These are phyloP conservation scores for Austropuccinia psidii DNA, from an alignment of 1,284 basidiomycete genomes.

Conservation along the genomic window DNA sequence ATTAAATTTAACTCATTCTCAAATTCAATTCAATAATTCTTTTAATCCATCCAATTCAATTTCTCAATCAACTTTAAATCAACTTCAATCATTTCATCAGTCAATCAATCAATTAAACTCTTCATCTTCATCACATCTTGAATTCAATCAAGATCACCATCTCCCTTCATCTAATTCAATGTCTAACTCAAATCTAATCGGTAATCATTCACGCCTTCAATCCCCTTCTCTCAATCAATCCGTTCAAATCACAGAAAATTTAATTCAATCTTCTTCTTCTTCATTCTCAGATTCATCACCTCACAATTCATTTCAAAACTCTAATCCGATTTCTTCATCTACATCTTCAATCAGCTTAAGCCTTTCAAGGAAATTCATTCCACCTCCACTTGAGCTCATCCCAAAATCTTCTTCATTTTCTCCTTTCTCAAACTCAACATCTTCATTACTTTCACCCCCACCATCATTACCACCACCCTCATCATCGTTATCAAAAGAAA, in stretches of 20 bases:
- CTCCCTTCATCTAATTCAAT: too few relatives aligned
- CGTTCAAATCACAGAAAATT: too few relatives aligned
- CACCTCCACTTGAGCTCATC: conserved; percentile 8
- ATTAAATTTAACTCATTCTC: not conserved
- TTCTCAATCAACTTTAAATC: too few relatives aligned
- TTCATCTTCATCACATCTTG: conserved; percentile 1
- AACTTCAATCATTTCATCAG: not conserved
- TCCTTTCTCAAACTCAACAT: not conserved
- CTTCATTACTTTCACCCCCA: not conserved
- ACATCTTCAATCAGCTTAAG: not conserved
- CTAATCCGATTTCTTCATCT: not conserved
- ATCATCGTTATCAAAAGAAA: not conserved
- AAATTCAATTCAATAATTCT: too few relatives aligned
- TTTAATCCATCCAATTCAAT: too few relatives aligned
- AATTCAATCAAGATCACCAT: too few relatives aligned
- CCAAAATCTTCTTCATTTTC: not conserved
- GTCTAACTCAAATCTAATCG: too few relatives aligned
- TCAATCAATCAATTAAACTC: not conserved
- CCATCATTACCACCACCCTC: not conserved
- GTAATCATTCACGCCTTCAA: not conserved
- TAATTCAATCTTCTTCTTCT: not conserved
- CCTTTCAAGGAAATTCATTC: not conserved
- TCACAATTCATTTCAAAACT: not conserved
- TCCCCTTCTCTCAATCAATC: too few relatives aligned
- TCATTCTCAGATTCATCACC: not conserved